Conservation (phyloP, 2,329 filamentous ascomycete genomes). For the Venturia pyrina region DNA sequence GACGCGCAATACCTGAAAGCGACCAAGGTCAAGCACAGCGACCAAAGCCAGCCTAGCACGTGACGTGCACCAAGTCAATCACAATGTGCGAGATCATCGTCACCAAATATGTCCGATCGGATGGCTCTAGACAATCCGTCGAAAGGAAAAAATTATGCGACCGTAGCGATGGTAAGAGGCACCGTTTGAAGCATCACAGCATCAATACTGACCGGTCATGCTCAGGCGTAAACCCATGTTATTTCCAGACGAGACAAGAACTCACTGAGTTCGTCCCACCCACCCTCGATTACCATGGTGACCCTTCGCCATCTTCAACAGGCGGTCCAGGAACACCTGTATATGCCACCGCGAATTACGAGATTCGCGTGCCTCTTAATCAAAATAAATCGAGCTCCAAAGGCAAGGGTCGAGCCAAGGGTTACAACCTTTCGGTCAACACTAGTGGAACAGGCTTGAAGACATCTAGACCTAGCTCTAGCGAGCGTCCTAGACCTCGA, state of each 20-base stretch:
- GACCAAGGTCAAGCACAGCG: neutral
- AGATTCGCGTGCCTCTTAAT: constrained; percentile 4
- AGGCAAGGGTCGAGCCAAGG: constrained; percentile 5
- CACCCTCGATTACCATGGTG: neutral
- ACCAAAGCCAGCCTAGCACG: neutral
- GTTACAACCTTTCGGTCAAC: neutral
- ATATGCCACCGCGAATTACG: constrained; percentile 9
- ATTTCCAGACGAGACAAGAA: constrained; percentile 2
- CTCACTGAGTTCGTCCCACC: constrained; percentile 9
- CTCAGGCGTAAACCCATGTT: constrained; percentile 10
- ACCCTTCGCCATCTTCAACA: neutral
- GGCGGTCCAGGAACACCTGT: constrained; percentile 9
- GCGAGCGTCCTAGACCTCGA: neutral
- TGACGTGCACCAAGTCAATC: neutral
- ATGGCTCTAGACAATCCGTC: neutral
- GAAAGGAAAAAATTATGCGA: constrained; percentile 10
- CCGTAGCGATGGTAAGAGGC: constrained; percentile 5
- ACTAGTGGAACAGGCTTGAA: neutral
- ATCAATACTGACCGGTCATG: neutral
- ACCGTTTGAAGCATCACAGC: neutral
- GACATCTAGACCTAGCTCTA: neutral
- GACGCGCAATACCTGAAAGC: neutral
- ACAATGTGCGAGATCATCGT: constrained; percentile 10
- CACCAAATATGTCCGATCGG: constrained; percentile 7
- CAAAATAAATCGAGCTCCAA: neutral